Conservation (phyloP, 495 filamentous ascomycete genomes). For the Neurospora pannonica region DNA sequence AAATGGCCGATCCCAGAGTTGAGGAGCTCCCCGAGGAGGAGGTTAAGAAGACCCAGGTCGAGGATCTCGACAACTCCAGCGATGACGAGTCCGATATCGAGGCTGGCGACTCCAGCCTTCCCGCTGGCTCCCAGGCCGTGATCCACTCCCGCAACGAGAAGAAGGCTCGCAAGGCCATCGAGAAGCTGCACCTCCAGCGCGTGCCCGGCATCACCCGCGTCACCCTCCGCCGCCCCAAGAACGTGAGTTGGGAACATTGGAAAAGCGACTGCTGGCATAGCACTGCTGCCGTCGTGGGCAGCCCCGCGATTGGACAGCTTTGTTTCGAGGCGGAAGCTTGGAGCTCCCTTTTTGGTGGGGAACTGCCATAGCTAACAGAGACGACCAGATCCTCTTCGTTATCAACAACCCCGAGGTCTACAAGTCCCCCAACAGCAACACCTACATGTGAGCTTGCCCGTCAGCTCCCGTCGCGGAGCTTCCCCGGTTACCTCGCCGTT, state of each 20-base stretch:
- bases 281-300: not conserved
- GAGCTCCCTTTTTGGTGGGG: not conserved
- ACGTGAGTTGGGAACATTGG: conserved; percentile 51
- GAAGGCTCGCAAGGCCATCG: conserved; percentile 97
- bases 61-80: conserved; percentile 60
- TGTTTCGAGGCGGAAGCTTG: not conserved
- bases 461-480: not conserved
- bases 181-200: conserved; percentile 93
- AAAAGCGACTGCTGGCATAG: not conserved
- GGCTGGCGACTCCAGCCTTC: conserved; percentile 62
- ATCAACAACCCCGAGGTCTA: conserved; percentile 99
- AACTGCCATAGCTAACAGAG: conserved; percentile 16
- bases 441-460: conserved; percentile 75
- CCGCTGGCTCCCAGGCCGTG: conserved; percentile 75
- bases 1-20: conserved; percentile 93
- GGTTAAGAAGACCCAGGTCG: conserved; percentile 68
- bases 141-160: conserved; percentile 99
- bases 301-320: not conserved
- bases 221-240: conserved; percentile 95
- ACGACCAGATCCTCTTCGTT: conserved; percentile 84
- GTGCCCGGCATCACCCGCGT: conserved; percentile 96
- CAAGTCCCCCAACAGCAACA: conserved; percentile 96
- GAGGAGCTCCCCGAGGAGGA: conserved; percentile 94
- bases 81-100: conserved; percentile 67
- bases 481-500: not conserved